Percentiles rank a stretch among this genome's conserved stretches.
These are phyloP conservation scores for Grammothele lineata DNA, from an alignment of 768 basidiomycete species.

Conservation along the genomic window DNA sequence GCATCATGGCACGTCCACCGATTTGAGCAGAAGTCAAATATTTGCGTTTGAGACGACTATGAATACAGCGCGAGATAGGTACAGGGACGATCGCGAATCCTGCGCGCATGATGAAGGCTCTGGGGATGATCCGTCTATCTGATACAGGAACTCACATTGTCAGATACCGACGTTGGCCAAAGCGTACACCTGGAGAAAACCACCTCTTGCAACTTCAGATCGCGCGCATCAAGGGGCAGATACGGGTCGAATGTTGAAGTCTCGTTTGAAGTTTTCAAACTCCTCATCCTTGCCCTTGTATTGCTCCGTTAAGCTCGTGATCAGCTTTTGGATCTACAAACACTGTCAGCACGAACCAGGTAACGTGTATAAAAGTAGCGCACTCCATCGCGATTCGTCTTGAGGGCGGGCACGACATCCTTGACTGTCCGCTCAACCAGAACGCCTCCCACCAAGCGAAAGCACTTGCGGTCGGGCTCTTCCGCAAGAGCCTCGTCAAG, in stretches of 20 bases:
- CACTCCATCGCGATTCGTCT: constrained; percentile 87
- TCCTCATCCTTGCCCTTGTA: constrained; percentile 88
- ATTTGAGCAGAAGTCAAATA: neutral
- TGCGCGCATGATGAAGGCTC: too few relatives aligned
- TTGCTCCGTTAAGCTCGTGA: constrained; percentile 74
- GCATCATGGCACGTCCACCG: too few relatives aligned
- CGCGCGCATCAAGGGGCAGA: constrained; percentile 12
- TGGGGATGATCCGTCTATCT: too few relatives aligned
- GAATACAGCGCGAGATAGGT: too few relatives aligned
- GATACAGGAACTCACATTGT: too few relatives aligned
- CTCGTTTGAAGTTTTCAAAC: constrained; percentile 73
- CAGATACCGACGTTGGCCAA: too few relatives aligned
- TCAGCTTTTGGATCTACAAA: constrained; percentile 74
- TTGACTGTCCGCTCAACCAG: constrained; percentile 94
- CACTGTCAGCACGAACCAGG: neutral
- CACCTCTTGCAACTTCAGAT: too few relatives aligned
- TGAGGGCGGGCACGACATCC: constrained; percentile 87
- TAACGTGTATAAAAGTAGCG: constrained; percentile 26
- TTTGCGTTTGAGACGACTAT: neutral
- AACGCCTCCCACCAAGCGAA: constrained; percentile 92
- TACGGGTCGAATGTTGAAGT: constrained; percentile 68
- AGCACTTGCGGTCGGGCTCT: constrained; percentile 92
- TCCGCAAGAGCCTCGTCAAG: constrained; percentile 76
- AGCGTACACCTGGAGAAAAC: too few relatives aligned
- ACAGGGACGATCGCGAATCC: too few relatives aligned